phyloP scores from a whole-genome alignment of 805 yeast species.

The Dipodascopsis uninucleata region DNA sequence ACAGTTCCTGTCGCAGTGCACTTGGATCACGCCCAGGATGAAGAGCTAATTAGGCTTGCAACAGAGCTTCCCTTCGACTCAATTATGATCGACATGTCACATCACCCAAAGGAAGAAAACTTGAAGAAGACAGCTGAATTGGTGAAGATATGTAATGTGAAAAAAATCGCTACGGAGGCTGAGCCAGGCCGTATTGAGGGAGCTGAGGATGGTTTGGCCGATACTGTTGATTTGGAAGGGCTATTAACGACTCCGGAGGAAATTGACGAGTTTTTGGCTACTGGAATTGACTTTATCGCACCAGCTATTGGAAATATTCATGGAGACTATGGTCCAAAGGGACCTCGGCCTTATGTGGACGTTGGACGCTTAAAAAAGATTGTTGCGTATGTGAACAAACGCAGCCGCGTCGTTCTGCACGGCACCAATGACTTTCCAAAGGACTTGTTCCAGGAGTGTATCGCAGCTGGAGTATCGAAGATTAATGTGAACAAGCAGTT shows the following conservation, averaged over 20 bases:
- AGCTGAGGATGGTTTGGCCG: constrained; percentile 14
- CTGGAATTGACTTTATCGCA: constrained; percentile 14
- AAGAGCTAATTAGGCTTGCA: constrained; percentile 6
- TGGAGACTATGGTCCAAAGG: constrained; percentile 9
- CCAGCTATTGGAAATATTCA: constrained; percentile 17
- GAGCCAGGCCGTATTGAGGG: constrained; percentile 19
- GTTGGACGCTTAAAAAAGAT: constrained; percentile 9
- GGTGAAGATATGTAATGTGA: constrained; percentile 8
- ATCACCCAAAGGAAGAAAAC: constrained; percentile 10
- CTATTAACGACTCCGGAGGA: constrained; percentile 14
- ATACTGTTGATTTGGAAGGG: constrained; percentile 10
- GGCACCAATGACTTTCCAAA: constrained; percentile 15
- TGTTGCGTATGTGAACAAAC: background rate
- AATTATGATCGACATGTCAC: constrained; percentile 18
- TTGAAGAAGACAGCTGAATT: constrained; percentile 9
- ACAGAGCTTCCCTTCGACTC: constrained; percentile 10
- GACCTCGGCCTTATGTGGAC: constrained; percentile 7
- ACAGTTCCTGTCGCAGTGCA: constrained; percentile 8
- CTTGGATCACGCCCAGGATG: constrained; percentile 15
- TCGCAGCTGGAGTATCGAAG: constrained; percentile 8
- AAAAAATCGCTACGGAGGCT: constrained; percentile 14
- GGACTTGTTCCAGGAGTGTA: constrained; percentile 5
- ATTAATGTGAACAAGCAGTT: constrained; percentile 10
- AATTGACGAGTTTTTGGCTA: constrained; percentile 6
- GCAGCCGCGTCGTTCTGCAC: constrained; percentile 12